These are phyloP conservation scores for Amauroascus niger DNA, from an alignment of 2,329 filamentous ascomycete species.

Conservation along the genomic window DNA sequence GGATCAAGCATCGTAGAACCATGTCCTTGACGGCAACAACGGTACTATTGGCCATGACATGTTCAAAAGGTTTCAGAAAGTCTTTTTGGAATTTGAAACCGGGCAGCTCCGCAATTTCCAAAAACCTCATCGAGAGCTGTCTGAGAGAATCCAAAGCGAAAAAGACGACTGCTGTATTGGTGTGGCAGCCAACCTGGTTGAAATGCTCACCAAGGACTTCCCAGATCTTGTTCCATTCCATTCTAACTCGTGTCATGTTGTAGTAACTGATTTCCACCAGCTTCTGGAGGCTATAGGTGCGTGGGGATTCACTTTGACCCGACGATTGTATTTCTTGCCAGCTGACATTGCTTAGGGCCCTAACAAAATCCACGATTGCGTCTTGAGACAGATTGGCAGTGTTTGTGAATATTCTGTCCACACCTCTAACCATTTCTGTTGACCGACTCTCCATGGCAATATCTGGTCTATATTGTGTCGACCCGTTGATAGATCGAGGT, in stretches of 20 bases:
- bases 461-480: conserved; percentile 57
- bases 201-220: conserved; percentile 96
- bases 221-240: conserved; percentile 98
- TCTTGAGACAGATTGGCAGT: conserved; percentile 88
- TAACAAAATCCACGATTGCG: conserved; percentile 90
- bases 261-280: conserved; percentile 98
- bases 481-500: conserved; percentile 39
- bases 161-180: conserved; percentile 93
- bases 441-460: conserved; percentile 88
- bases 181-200: conserved; percentile 92
- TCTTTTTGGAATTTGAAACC: conserved; percentile 99
- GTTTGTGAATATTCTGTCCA: conserved; percentile 94
- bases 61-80: conserved; percentile 95
- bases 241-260: conserved; percentile 97
- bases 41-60: conserved; percentile 87
- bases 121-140: conserved; percentile 95
- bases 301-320: conserved; percentile 85
- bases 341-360: conserved; percentile 85
- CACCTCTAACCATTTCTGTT: conserved; percentile 81
- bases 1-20: conserved; percentile 87
- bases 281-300: conserved; percentile 96
- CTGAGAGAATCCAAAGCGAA: conserved; percentile 92
- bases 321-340: conserved; percentile 99
- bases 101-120: conserved; percentile 94
- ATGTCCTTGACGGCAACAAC: conserved; percentile 94